Conservation (phyloP, 2,329 filamentous ascomycete genomes). For the Meredithiella fracta region DNA sequence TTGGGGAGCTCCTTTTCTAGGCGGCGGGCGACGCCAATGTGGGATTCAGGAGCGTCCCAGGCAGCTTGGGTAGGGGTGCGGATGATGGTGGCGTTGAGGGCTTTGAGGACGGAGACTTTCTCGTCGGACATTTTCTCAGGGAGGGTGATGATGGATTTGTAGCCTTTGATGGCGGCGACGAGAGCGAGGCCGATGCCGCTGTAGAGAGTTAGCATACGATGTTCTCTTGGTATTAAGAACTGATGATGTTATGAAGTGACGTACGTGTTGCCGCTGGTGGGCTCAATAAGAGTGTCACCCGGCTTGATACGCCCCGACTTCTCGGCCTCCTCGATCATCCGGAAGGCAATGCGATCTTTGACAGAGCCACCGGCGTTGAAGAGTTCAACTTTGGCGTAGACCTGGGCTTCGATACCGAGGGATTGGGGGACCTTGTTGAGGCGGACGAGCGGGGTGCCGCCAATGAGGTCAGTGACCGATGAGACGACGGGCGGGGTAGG, state of each 20-base stretch:
- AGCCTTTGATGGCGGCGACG: constrained; percentile 89
- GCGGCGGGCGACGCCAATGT: constrained; percentile 84
- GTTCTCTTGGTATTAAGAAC: neutral
- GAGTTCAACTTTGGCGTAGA: constrained; percentile 82
- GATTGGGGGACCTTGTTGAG: constrained; percentile 87
- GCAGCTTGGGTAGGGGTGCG: constrained; percentile 91
- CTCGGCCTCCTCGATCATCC: constrained; percentile 96
- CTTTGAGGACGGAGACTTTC: constrained; percentile 88
- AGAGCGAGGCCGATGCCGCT: constrained; percentile 83
- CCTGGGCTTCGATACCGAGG: constrained; percentile 71
- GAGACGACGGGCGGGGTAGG: constrained; percentile 27
- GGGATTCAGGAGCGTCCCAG: constrained; percentile 84
- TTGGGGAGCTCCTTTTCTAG: constrained; percentile 93
- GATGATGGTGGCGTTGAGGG: constrained; percentile 92
- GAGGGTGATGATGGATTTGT: constrained; percentile 95
- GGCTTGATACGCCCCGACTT: constrained; percentile 84
- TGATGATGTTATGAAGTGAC: constrained; percentile 16
- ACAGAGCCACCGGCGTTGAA: constrained; percentile 91
- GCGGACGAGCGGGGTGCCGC: constrained; percentile 86
- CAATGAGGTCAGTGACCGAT: constrained; percentile 73
- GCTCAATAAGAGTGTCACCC: constrained; percentile 92
- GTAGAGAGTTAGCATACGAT: neutral
- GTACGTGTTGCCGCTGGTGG: constrained; percentile 85
- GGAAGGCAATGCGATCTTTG: constrained; percentile 86
- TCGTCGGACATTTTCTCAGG: constrained; percentile 99